Evolutionary conservation across 116 monocot genomes (phyloP).

Genomic region (Phalaenopsis hybrid): DNA sequence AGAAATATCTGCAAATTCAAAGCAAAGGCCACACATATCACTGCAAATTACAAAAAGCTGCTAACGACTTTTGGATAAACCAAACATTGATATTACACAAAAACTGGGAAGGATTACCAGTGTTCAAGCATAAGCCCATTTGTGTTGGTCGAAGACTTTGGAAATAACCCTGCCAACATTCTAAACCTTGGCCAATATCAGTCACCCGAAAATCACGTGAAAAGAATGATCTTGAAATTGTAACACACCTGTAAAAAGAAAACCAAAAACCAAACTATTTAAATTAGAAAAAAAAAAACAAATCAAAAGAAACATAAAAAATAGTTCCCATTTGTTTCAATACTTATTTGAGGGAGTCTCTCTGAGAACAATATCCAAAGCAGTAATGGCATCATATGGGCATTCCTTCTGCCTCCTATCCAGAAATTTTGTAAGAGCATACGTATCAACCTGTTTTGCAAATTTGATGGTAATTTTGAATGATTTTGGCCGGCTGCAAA

Average conservation of each 20-base stretch:
- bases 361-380: background rate
- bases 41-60: background rate
- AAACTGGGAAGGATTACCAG: slow-evolving; percentile 27
- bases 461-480: slow-evolving; percentile 12
- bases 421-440: slow-evolving; percentile 44
- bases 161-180: slow-evolving; percentile 76
- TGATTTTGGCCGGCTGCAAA: slow-evolving; percentile 28
- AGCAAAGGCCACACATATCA: background rate
- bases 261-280: background rate
- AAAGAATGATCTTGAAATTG: slow-evolving; percentile 58
- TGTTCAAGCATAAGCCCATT: slow-evolving; percentile 23
- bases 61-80: background rate
- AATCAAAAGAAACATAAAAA: background rate
- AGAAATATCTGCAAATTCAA: slow-evolving; percentile 38
- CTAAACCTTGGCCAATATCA: slow-evolving; percentile 46
- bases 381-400: slow-evolving; percentile 19
- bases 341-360: slow-evolving; percentile 44
- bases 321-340: background rate
- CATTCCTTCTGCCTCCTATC: slow-evolving; percentile 28
- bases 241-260: slow-evolving; percentile 32
- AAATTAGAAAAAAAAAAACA: background rate
- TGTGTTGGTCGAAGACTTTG: slow-evolving; percentile 65
- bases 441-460: slow-evolving; percentile 25
- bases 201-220: slow-evolving; percentile 28
- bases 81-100: background rate